These are phyloP conservation scores for Chenopodium album DNA, from an alignment of 148 eudicot genomes.

Conservation along the genomic window DNA sequence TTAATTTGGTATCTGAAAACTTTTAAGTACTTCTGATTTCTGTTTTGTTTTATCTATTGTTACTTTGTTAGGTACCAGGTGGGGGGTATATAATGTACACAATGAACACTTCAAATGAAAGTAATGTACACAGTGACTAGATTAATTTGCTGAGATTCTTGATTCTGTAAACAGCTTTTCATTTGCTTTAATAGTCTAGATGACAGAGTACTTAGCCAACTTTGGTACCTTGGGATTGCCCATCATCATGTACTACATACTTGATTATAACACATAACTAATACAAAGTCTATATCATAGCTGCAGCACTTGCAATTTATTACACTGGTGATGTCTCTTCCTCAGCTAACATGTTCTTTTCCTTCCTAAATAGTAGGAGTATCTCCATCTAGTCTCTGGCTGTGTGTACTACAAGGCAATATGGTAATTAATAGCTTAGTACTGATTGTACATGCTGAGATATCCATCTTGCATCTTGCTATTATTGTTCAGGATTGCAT, in stretches of 20 bases:
- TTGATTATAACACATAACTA: background rate
- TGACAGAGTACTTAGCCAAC: background rate
- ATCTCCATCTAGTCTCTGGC: slow-evolving; percentile 5
- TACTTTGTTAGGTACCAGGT: no score
- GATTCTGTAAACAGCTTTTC: background rate
- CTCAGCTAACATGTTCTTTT: background rate
- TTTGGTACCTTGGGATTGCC: background rate
- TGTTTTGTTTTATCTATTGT: background rate
- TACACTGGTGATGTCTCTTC: background rate
- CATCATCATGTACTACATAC: background rate
- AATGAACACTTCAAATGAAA: background rate
- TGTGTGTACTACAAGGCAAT: background rate
- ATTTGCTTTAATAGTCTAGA: background rate
- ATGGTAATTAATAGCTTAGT: slow-evolving; percentile 8
- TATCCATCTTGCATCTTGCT: slow-evolving; percentile 25
- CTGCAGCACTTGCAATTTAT: background rate
- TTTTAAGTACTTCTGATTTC: background rate
- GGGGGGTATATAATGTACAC: background rate
- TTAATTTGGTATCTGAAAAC: background rate
- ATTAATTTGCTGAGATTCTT: no score
- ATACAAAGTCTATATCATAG: background rate
- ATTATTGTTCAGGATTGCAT: slow-evolving; percentile 3
- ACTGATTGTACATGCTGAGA: slow-evolving; percentile 21
- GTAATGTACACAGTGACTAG: background rate
- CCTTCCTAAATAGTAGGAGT: background rate